phyloP scores from a whole-genome alignment of 2,329 filamentous ascomycete genomes.

The Phialophora tarda region DNA sequence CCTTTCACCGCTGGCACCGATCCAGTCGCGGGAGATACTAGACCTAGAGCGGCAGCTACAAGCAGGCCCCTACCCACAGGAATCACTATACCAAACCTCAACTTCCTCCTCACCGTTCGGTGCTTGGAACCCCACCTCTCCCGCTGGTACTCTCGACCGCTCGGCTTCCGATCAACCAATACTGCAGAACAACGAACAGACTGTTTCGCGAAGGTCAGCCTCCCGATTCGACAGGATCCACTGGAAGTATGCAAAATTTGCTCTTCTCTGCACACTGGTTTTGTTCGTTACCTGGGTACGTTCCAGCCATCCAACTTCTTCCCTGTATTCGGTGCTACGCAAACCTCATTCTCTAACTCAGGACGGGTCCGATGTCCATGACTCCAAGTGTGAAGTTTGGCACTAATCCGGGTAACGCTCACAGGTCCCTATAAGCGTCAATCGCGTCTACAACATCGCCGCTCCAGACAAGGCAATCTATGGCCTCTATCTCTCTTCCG shows the following conservation, averaged over 20 bases:
- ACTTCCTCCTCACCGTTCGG: slow-evolving; percentile 1
- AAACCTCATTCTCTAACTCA: neutral
- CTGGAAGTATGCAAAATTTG: slow-evolving; percentile 35
- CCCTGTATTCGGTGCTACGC: no score
- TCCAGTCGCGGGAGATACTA: slow-evolving; percentile 19
- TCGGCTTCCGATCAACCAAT: slow-evolving; percentile 12
- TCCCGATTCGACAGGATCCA: slow-evolving; percentile 31
- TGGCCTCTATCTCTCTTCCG: slow-evolving; percentile 27
- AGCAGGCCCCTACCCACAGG: neutral
- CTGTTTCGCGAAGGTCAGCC: slow-evolving; percentile 15
- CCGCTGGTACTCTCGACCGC: slow-evolving; percentile 9
- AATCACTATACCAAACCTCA: slow-evolving; percentile 3
- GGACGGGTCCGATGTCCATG: neutral
- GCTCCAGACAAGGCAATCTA: slow-evolving; percentile 28
- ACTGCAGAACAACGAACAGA: slow-evolving; percentile 1
- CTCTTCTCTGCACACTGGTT: slow-evolving; percentile 31
- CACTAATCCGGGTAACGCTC: neutral
- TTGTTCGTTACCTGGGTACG: slow-evolving; percentile 33
- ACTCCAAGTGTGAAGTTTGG: neutral
- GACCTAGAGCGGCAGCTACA: slow-evolving; percentile 8
- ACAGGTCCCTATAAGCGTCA: slow-evolving; percentile 31
- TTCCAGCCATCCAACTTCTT: neutral
- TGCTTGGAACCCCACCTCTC: neutral
- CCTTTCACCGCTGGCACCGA: slow-evolving; percentile 16
- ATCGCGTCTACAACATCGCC: slow-evolving; percentile 33